These are phyloP conservation scores for Hypoxylon sp. DNA, from an alignment of 2,329 filamentous ascomycete species.

Conservation along the genomic window DNA sequence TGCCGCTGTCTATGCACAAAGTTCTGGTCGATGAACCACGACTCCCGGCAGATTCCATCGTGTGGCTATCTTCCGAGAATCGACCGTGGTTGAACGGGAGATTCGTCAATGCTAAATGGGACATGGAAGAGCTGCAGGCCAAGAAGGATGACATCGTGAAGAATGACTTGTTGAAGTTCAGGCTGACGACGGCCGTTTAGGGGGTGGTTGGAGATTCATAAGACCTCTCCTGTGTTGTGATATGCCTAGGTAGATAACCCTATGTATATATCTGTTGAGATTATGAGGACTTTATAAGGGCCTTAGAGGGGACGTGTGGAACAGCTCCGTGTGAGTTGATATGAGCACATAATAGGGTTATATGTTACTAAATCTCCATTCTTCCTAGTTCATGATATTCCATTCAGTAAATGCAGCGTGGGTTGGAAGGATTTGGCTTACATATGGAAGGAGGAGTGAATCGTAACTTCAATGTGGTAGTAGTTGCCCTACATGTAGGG, in stretches of 20 bases:
- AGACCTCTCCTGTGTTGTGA: background rate
- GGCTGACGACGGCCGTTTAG: constrained; percentile 35
- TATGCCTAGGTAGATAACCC: background rate
- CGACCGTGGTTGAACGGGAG: constrained; percentile 51
- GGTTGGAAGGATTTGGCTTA: too few species aligned
- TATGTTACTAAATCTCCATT: too few species aligned
- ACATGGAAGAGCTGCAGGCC: constrained; percentile 54
- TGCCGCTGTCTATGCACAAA: constrained; percentile 53
- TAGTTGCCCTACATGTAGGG: too few species aligned
- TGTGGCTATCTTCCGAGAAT: constrained; percentile 46
- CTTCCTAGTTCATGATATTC: too few species aligned
- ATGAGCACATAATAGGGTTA: too few species aligned
- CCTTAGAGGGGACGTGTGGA: too few species aligned
- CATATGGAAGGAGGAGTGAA: too few species aligned
- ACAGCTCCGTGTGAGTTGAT: too few species aligned
- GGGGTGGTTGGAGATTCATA: background rate
- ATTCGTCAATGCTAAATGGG: constrained; percentile 52
- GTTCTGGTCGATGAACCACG: constrained; percentile 50
- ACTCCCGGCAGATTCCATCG: constrained; percentile 50
- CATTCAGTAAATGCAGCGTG: too few species aligned
- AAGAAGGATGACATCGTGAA: constrained; percentile 53
- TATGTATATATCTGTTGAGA: background rate
- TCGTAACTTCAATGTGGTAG: too few species aligned
- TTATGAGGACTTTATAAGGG: too few species aligned
- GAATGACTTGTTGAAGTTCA: constrained; percentile 52